Base-by-base conservation (phyloP, 225 moss, liverwort and hornwort species). In the Sphagnum tenellum region DNA sequence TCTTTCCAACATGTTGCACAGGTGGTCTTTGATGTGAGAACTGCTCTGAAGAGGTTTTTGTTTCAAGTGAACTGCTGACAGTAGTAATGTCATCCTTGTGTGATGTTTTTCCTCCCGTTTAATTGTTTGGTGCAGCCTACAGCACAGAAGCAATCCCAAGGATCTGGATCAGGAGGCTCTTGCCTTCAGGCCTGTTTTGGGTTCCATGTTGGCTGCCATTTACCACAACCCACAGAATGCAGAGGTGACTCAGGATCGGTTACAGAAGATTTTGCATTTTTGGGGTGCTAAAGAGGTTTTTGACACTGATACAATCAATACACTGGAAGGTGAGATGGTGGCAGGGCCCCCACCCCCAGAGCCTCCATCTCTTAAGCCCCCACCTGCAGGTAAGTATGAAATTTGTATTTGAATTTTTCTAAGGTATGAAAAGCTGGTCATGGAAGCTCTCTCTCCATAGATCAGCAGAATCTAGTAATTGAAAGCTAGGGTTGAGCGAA, bases 281-380 rank as follows among this genome's bases (percentile, higher is more conserved):
- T 98, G 96, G 96, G 93, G 80, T 64, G 77, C 77, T n/a, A 89
- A 92, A 69, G 96, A 93, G 66, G 96, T 98, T 47, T 98, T 72
- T 63, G 93, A 98, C 73, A 84, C 77, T 63, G 96, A 98, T 71
- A 87, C 85, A 10, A 90, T 98, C 56, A 98, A 98, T 65, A 78
- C 81, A 58, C 75, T 98, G 51, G 96, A 98, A 75, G 96, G 93
- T 54, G 96, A 98, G 78, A 98, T 93, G 96, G 83, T 98, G 66
- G 96, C 96, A 62, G 90, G 96, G 78, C 93, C 84, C 67, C 77
- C 82, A 66, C 90, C 85, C 63, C 57, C 83, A 68, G 83, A 72
- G 60, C 62, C 77, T 50, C 73, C 83, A 14, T 50, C 70, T 44
- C 61, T 79, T 44, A 82, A 84, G 76, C 87, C 74, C 45, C n/a